These are phyloP conservation scores for Epichloe aotearoae DNA, from an alignment of 2,329 filamentous ascomycete species.

Conservation along the genomic window DNA sequence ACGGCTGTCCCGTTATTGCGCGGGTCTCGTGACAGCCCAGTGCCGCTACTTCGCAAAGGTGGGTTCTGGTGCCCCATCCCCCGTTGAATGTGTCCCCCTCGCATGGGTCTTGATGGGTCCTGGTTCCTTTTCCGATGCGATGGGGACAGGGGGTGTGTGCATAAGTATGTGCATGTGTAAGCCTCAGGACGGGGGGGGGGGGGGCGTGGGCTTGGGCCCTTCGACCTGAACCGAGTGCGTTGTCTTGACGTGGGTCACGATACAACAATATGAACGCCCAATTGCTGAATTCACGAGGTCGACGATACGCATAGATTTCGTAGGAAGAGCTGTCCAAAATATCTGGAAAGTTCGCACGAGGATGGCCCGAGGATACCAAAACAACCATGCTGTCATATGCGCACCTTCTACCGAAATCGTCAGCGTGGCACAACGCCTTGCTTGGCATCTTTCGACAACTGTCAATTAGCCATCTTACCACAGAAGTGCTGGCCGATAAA, in stretches of 20 bases:
- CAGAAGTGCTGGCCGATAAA: neutral
- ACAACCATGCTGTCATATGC: no score
- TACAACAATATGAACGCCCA: neutral
- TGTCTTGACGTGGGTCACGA: neutral
- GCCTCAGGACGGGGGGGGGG: neutral
- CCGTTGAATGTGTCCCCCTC: conserved; percentile 2
- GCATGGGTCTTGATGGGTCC: neutral
- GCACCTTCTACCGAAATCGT: neutral
- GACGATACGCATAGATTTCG: neutral
- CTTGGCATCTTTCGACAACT: no score
- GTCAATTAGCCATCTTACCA: neutral
- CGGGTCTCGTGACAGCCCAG: neutral
- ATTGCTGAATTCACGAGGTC: neutral
- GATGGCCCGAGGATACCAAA: no score
- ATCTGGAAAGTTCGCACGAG: no score
- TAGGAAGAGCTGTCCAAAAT: no score
- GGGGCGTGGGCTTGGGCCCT: neutral
- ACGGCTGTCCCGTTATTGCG: conserved; percentile 2
- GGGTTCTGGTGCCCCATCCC: conserved; percentile 1
- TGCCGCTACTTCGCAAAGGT: neutral
- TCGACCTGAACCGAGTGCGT: neutral
- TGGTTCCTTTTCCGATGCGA: conserved; percentile 3
- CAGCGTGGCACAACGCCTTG: neutral
- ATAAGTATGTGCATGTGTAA: neutral
- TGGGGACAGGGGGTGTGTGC: conserved; percentile 4